phyloP scores from a whole-genome alignment of 768 basidiomycete genomes.

The Xanthoconium purpureum region DNA sequence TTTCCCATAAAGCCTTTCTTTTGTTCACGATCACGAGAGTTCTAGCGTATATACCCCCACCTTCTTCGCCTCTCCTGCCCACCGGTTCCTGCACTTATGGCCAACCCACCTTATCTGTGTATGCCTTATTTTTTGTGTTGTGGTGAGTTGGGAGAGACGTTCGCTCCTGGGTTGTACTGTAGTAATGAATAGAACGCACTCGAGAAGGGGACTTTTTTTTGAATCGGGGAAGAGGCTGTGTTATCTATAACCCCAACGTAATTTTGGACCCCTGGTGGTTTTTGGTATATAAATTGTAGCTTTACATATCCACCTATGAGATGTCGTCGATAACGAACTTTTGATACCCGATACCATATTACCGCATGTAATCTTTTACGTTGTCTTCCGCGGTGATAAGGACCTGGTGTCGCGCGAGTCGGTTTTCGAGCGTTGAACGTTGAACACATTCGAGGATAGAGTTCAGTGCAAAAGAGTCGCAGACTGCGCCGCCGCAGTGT shows the following conservation, averaged over 20 bases:
- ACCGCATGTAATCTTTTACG: background rate
- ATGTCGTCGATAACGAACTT: background rate
- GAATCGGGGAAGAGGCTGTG: background rate
- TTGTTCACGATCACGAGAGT: conserved; percentile 1
- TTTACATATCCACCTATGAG: conserved; percentile 5
- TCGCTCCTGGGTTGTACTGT: conserved; percentile 10
- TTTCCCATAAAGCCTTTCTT: background rate
- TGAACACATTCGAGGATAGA: no score
- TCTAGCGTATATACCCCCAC: conserved; percentile 13
- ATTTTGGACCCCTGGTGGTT: background rate
- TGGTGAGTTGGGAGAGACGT: background rate
- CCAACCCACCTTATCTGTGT: conserved; percentile 16
- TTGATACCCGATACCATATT: no score
- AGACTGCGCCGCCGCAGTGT: no score
- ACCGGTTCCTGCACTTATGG: conserved; percentile 5
- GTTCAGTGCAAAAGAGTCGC: no score
- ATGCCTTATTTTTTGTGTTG: conserved; percentile 5
- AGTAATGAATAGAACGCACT: conserved; percentile 8
- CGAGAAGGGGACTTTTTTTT: background rate
- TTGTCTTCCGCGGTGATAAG: conserved; percentile 1
- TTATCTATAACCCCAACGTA: conserved; percentile 7
- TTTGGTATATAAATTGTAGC: background rate
- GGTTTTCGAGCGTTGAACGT: no score
- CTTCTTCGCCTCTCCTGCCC: no score
- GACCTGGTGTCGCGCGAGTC: no score